Evolutionary conservation across 1,284 basidiomycete species (phyloP).

Genomic region (Ceratobasidium sp.): DNA sequence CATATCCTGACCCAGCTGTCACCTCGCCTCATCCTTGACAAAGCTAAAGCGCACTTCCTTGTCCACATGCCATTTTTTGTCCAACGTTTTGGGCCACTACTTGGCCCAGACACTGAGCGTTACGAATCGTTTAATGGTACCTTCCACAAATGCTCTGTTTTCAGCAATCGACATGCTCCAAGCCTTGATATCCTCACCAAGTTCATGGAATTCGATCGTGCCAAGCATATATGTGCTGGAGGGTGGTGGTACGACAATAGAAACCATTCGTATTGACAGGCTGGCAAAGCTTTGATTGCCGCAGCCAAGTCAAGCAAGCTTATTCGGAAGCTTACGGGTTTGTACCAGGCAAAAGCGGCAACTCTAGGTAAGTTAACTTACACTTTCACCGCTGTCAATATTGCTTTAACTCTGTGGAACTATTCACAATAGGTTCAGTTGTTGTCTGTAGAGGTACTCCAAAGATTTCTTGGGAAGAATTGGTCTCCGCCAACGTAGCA

Average conservation of each 20-base stretch:
- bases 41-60: constrained; percentile 42
- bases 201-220: constrained; percentile 30
- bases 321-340: too few species aligned
- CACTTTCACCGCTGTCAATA: too few species aligned
- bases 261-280: not conserved
- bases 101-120: constrained; percentile 32
- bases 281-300: too few species aligned
- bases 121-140: constrained; percentile 39
- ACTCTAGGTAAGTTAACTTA: too few species aligned
- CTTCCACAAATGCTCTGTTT: constrained; percentile 38
- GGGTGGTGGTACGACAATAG: constrained; percentile 35
- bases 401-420: too few species aligned
- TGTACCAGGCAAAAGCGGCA: too few species aligned
- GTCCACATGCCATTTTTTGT: constrained; percentile 38
- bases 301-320: too few species aligned
- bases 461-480: too few species aligned
- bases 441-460: too few species aligned
- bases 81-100: constrained; percentile 39
- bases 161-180: constrained; percentile 41
- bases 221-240: constrained; percentile 40
- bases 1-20: not conserved
- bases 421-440: too few species aligned
- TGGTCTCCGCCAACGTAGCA: too few species aligned
- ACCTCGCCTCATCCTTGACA: constrained; percentile 15
- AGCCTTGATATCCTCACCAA: constrained; percentile 38